Evolutionary conservation across 2,329 filamentous ascomycete genomes (phyloP).

Genomic region (Pseudopyricularia cyperi): DNA sequence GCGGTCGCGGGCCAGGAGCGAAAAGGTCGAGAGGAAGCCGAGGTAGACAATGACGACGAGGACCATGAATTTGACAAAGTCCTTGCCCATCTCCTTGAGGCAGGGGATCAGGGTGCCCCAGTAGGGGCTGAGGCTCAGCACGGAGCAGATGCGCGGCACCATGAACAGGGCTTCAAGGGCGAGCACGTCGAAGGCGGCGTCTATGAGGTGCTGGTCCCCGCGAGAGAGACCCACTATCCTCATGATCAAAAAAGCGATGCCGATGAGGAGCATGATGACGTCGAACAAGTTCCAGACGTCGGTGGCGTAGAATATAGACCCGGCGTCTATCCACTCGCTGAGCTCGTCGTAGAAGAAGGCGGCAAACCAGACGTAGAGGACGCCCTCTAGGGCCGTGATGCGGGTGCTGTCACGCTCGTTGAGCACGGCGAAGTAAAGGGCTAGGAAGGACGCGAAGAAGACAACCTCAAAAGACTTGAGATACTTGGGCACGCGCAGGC

Average conservation of each 20-base stretch:
- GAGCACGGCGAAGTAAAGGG: conserved; percentile 77
- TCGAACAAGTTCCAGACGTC: conserved; percentile 74
- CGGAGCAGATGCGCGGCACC: conserved; percentile 76
- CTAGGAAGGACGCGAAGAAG: conserved; percentile 66
- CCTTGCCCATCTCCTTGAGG: conserved; percentile 86
- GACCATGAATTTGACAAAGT: conserved; percentile 73
- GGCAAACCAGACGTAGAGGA: conserved; percentile 75
- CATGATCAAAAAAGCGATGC: conserved; percentile 34
- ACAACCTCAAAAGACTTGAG: conserved; percentile 73
- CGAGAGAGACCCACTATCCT: conserved; percentile 53
- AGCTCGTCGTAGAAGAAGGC: conserved; percentile 83
- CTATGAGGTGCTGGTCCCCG: conserved; percentile 49
- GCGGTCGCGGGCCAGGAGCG: conserved; percentile 57
- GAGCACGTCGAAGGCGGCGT: conserved; percentile 78
- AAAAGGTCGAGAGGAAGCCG: conserved; percentile 81
- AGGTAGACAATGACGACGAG: conserved; percentile 66
- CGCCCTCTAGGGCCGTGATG: conserved; percentile 55
- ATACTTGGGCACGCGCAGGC: conserved; percentile 43
- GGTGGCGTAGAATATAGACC: conserved; percentile 70
- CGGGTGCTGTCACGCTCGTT: conserved; percentile 54
- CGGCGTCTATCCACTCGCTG: conserved; percentile 74
- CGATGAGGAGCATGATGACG: conserved; percentile 60
- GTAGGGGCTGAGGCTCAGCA: conserved; percentile 77
- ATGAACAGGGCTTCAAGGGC: conserved; percentile 82
- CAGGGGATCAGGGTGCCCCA: conserved; percentile 86